Evolutionary conservation across 2,329 filamentous ascomycete genomes (phyloP).

Genomic region (Xylariaceae sp.): DNA sequence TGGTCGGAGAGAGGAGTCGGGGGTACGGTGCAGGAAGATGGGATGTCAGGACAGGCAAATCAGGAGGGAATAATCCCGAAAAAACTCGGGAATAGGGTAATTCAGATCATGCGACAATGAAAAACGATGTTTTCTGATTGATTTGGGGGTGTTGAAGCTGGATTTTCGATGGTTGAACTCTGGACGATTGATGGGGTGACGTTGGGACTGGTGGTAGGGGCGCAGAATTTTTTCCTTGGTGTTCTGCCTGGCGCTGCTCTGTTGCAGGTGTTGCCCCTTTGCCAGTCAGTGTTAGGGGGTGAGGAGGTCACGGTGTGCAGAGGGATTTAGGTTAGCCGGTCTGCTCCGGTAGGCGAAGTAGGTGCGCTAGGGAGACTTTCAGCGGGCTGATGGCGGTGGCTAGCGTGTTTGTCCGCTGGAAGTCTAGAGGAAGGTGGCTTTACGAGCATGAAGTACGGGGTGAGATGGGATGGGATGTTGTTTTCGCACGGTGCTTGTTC

Average conservation of each 20-base stretch:
- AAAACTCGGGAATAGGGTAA: slow-evolving; percentile 65
- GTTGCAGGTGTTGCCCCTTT: slow-evolving; percentile 17
- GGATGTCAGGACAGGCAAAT: slow-evolving; percentile 29
- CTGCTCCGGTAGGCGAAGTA: no score
- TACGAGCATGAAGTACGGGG: no score
- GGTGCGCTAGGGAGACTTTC: no score
- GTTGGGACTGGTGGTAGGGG: slow-evolving; percentile 53
- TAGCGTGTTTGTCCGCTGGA: no score
- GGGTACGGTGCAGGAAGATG: slow-evolving; percentile 29
- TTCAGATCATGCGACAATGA: slow-evolving; percentile 52
- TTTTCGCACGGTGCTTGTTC: background rate
- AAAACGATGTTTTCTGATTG: slow-evolving; percentile 55
- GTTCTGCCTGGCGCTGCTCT: slow-evolving; percentile 12
- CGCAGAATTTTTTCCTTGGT: slow-evolving; percentile 50
- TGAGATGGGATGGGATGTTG: no score
- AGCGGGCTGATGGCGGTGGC: no score
- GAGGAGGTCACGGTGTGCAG: slow-evolving; percentile 2
- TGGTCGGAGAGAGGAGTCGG: slow-evolving; percentile 27
- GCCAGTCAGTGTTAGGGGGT: slow-evolving; percentile 9
- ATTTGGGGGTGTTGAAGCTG: slow-evolving; percentile 47
- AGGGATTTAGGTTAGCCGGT: no score
- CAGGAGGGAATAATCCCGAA: slow-evolving; percentile 57
- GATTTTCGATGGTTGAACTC: slow-evolving; percentile 54
- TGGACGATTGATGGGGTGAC: slow-evolving; percentile 48
- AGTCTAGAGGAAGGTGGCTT: no score